Evolutionary conservation across 768 basidiomycete genomes (phyloP), one percentile per base, ranked within the genome.

Genomic region (Boletus tomentosulus): DNA sequence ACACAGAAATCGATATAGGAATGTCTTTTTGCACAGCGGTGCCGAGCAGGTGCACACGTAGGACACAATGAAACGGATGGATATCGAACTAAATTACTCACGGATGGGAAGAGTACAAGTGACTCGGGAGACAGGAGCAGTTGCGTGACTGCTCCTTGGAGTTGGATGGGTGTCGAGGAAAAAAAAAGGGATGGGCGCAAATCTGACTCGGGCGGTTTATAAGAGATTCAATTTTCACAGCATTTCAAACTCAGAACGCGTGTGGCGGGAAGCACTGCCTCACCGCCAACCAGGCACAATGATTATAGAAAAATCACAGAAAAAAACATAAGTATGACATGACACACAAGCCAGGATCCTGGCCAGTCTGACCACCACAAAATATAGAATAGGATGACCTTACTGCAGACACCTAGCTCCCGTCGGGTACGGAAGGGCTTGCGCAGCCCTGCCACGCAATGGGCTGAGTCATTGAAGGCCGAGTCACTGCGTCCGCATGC

Each of bases 241-340:
- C 68, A 61, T 71, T 70, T 70, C 70, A 71, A 70, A 55, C 68
- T 70, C 70, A 71, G 68, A 68, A 61, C 69, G 59, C 57, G 48
- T 45, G 57, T 63, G 51, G 54, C 55, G 59, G 60, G 56, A 61
- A 34, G 49, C 57, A 67, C 60, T 38, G 63, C 69, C 62, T 52
- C 37, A 39, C 50, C 41, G 50, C 39, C 41, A 52, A 46, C 47
- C 13, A 55, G 56, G 43, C 48, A 59, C n/a, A 33, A 30, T 10
- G 12, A 33, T 33, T n/a, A n/a, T 33, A 47, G 46, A 55, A 43
- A 16, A 47, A 3, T 10, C 0, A 27, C 6, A 43, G 22, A 44
- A 48, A 50, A 47, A 3, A 19, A 19, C 19, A 19, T 19, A 19
- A 19, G 19, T 19, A 19, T 19, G 19, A 19, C 19, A 19, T 19